Evolutionary conservation across 495 filamentous ascomycete species (phyloP).

Genomic region (Penicillium samsonianum): DNA sequence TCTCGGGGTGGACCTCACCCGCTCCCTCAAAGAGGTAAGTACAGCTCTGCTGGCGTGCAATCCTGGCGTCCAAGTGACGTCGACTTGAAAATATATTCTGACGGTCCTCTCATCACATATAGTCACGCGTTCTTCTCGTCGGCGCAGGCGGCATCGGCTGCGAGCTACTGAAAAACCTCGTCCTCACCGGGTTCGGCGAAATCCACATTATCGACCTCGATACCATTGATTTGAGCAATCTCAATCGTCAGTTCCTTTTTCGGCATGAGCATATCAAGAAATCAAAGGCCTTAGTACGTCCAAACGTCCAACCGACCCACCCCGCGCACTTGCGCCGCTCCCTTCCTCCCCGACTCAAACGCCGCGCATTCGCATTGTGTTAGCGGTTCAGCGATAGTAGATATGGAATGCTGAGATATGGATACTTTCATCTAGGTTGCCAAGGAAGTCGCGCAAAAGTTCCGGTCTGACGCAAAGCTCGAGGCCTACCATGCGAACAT

Average conservation of each 20-base stretch:
- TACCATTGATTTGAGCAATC: slow-evolving; percentile 95
- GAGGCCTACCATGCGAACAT: slow-evolving; percentile 94
- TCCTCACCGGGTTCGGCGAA: slow-evolving; percentile 89
- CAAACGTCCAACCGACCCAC: slow-evolving; percentile 1
- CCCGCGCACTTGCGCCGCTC: slow-evolving; percentile 12
- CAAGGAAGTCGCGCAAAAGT: slow-evolving; percentile 86
- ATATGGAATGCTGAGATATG: slow-evolving; percentile 22
- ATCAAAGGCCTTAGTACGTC: slow-evolving; percentile 84
- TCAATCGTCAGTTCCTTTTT: slow-evolving; percentile 98
- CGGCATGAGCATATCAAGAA: slow-evolving; percentile 97
- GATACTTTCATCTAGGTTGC: slow-evolving; percentile 65
- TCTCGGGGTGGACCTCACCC: slow-evolving; percentile 58
- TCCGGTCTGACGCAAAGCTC: slow-evolving; percentile 87
- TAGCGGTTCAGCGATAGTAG: neutral
- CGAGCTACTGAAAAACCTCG: slow-evolving; percentile 96
- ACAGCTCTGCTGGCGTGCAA: neutral
- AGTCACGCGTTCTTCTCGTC: slow-evolving; percentile 91
- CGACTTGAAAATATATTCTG: slow-evolving; percentile 13
- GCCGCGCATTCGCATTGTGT: neutral
- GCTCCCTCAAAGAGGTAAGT: slow-evolving; percentile 64
- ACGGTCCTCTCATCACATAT: slow-evolving; percentile 20
- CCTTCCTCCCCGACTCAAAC: slow-evolving; percentile 6
- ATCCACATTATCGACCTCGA: slow-evolving; percentile 96
- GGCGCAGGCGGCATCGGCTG: slow-evolving; percentile 97
- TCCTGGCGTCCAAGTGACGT: neutral